Evolutionary conservation across 2,329 filamentous ascomycete species (phyloP).

Genomic region (Pseudocercospora crystallina): DNA sequence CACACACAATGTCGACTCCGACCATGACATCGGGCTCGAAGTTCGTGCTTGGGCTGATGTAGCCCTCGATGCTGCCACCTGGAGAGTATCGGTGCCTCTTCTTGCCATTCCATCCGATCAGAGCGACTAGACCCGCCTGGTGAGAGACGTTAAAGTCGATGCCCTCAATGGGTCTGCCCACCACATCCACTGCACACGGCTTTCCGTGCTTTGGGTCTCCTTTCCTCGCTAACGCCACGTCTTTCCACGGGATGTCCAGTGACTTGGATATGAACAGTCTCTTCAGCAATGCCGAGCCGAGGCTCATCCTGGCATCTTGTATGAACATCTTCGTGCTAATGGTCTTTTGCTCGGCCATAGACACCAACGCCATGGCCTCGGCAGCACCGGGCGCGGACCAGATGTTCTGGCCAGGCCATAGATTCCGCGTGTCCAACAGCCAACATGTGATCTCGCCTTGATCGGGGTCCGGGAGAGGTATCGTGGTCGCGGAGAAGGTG

Average conservation of each 20-base stretch:
- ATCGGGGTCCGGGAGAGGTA: conserved; percentile 12
- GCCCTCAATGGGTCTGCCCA: conserved; percentile 35
- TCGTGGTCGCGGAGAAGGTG: conserved; percentile 16
- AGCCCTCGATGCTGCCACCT: conserved; percentile 29
- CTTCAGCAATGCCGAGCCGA: conserved; percentile 73
- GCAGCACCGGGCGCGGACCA: conserved; percentile 42
- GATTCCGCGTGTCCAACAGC: conserved; percentile 49
- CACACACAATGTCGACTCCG: conserved; percentile 75
- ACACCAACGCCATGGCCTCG: conserved; percentile 44
- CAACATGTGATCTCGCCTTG: conserved; percentile 44
- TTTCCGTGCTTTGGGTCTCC: conserved; percentile 53
- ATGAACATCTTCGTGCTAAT: conserved; percentile 56
- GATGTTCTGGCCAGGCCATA: conserved; percentile 51
- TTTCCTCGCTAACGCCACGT: conserved; percentile 57
- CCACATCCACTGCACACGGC: conserved; percentile 50
- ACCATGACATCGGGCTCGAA: conserved; percentile 49
- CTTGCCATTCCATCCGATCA: conserved; percentile 55
- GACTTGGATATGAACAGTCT: conserved; percentile 64
- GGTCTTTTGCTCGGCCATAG: conserved; percentile 54
- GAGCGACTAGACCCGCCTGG: conserved; percentile 71
- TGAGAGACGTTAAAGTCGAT: conserved; percentile 77
- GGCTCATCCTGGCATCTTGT: conserved; percentile 69
- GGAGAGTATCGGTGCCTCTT: conserved; percentile 27
- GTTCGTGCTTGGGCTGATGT: conserved; percentile 24
- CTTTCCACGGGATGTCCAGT: conserved; percentile 60